Evolutionary conservation across 1,139 yeast genomes (phyloP), one percentile per base, ranked within the genome.

Genomic region (Sugiyamaella neomexicana): DNA sequence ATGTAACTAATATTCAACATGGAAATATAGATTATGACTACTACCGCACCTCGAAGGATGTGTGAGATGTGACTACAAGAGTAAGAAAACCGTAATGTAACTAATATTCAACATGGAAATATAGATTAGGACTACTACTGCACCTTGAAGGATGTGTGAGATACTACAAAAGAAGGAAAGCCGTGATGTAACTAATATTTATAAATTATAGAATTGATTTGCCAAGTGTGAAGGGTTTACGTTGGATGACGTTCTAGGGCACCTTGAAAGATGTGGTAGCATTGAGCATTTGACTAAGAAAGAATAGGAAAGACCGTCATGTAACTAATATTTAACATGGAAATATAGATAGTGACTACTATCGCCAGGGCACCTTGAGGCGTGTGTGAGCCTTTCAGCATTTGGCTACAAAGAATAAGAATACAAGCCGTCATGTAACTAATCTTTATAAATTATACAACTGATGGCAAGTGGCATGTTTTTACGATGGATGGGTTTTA

Each of bases 81-180:
- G n/a, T 10, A 32, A 32, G n/a, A 8, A 27, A 9, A 5, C 31
- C 31, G 31, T 27, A 27, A 27, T 27, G 31, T 27, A 27, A 27
- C 31, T n/a, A n/a, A n/a, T n/a, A n/a, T n/a, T n/a, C n/a, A n/a
- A n/a, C n/a, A n/a, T n/a, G n/a, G n/a, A n/a, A n/a, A n/a, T n/a
- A n/a, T n/a, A n/a, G n/a, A n/a, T n/a, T n/a, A n/a, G 2, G 78
- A 72, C 55, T 65, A 66, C 62, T 68, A 58, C 56, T 53, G 59
- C 46, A 55, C 55, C 12, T 38, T 52, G 16, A 38, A 42, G 13
- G 55, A 52, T 17, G 47, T 52, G 10, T 46, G 46, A 43, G 16
- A 20, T 20, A 20, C n/a, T n/a, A 5, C 12, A 32, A 32, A 5
- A 5, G n/a, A 5, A 32, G 12, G n/a, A 8, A 27, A 9, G 8